phyloP scores from a whole-genome alignment of 2,329 filamentous ascomycete species.

The Parastagonospora nodorum region DNA sequence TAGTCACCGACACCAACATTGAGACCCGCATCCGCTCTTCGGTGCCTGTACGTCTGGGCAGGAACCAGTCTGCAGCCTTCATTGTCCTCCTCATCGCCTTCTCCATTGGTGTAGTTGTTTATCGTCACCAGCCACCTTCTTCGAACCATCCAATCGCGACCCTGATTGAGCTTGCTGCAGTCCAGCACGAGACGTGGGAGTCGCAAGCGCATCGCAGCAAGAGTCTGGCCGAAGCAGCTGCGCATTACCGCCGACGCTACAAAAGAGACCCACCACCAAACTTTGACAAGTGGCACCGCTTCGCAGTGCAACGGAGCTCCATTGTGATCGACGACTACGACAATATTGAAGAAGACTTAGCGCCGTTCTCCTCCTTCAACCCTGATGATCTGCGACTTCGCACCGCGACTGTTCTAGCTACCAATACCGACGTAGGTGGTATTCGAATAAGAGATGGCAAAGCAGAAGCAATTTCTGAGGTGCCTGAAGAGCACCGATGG shows the following conservation, averaged over 20 bases:
- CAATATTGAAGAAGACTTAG: constrained; percentile 61
- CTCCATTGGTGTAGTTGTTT: constrained; percentile 36
- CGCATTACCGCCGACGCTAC: constrained; percentile 59
- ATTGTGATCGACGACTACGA: constrained; percentile 65
- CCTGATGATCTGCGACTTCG: constrained; percentile 58
- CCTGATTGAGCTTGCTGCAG: constrained; percentile 57
- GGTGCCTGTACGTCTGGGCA: constrained; percentile 38
- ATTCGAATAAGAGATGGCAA: constrained; percentile 61
- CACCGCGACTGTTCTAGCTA: constrained; percentile 59
- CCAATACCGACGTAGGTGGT: constrained; percentile 61
- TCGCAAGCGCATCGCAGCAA: constrained; percentile 54
- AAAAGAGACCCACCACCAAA: constrained; percentile 61
- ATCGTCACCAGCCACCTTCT: constrained; percentile 48
- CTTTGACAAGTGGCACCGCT: constrained; percentile 65
- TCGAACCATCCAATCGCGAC: constrained; percentile 60
- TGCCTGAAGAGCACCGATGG: constrained; percentile 62
- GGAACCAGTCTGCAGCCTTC: constrained; percentile 37
- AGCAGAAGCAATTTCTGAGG: constrained; percentile 47
- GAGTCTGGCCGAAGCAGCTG: constrained; percentile 56
- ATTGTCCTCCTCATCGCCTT: constrained; percentile 50
- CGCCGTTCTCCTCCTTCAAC: constrained; percentile 60
- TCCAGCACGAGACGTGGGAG: constrained; percentile 56
- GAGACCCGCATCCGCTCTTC: constrained; percentile 34
- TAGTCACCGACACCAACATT: constrained; percentile 37
- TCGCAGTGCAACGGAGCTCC: constrained; percentile 57